Evolutionary conservation across 345 rosid species (phyloP), one percentile per base, ranked within the genome.

Genomic region (Citrus trifoliata): DNA sequence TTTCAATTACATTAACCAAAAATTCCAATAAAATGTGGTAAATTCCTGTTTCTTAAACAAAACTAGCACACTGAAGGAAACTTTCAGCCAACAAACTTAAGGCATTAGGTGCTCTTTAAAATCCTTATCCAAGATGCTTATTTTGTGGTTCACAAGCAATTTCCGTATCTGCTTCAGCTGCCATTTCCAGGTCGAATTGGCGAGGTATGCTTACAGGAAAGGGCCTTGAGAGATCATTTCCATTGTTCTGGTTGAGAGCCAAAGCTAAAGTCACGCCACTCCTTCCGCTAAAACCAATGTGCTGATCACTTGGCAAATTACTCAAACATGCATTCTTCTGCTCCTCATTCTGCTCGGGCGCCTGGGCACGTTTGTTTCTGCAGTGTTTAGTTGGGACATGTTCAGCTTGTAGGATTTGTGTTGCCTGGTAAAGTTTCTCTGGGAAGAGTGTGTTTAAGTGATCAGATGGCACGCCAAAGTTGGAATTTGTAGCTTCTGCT

Each of bases 261-360:
- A 86, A 78, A 12, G 81, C 82, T 46, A 86, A 64, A 42, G 83
- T 64, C 40, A 87, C 78, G 30, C 76, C 64, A 33, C 81, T 80
- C 58, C 70, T 74, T 63, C 75, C 75, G 10, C 67, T 42, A 6
- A 56, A 21, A 28, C 71, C 74, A 27, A 37, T 46, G 13, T 61
- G 77, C 42, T 38, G 73, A 16, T 25, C 65, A 24, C 74, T 75
- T 33, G 74, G 37, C 69, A 73, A 73, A 58, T 35, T 18, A 68
- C 65, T 73, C 46, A 58, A 48, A 2, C 62, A 46, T 72, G 75
- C 65, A 63, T 24, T 76, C 28, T 32, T 35, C 48, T 35, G 70
- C 16, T 66, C 25, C 70, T 66, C 6, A 21, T 37, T 21, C 48
- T 37, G 70, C 48, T 22, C 12, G 10, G 74, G 22, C 3, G 24